Evolutionary conservation across 441 rosid genomes (phyloP).

Genomic region (Mallotus japonicus): DNA sequence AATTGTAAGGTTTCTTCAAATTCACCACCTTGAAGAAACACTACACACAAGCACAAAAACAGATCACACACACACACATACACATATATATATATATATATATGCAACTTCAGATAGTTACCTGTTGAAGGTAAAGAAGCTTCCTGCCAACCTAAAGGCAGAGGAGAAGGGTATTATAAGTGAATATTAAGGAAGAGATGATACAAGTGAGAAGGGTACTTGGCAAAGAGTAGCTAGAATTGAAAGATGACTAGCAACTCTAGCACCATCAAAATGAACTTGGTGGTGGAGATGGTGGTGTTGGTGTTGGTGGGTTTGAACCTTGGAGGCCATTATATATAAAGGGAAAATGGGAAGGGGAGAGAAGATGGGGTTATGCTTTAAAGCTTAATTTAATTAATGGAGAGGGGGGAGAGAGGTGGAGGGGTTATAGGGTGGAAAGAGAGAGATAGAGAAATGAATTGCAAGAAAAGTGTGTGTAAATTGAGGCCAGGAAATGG

Average conservation of each 20-base stretch:
- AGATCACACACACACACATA: no score
- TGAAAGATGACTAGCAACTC: constrained; percentile 4
- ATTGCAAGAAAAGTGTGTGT: constrained; percentile 45
- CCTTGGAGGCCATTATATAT: constrained; percentile 53
- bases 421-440: constrained; percentile 37
- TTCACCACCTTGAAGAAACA: no score
- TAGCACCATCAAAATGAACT: constrained; percentile 15
- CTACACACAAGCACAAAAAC: no score
- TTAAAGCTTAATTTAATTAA: constrained; percentile 78
- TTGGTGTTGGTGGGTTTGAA: constrained; percentile 40
- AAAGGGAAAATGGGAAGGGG: constrained; percentile 34
- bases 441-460: constrained; percentile 34
- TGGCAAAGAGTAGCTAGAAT: constrained; percentile 8
- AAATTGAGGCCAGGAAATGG: constrained; percentile 69
- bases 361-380: constrained; percentile 36
- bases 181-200: constrained; percentile 13
- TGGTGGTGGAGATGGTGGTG: constrained; percentile 23
- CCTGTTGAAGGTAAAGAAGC: constrained; percentile 28
- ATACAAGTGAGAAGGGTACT: not conserved
- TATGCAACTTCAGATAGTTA: constrained; percentile 15
- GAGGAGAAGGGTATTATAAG: constrained; percentile 20
- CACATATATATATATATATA: no score
- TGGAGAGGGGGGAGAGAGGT: constrained; percentile 49
- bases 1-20: no score
- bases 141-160: constrained; percentile 21